A percentile compares a stretch with the other conserved stretches of the same genome.
phyloP scores from a whole-genome alignment of 2,329 filamentous ascomycete genomes.

The Ilyonectria robusta region DNA sequence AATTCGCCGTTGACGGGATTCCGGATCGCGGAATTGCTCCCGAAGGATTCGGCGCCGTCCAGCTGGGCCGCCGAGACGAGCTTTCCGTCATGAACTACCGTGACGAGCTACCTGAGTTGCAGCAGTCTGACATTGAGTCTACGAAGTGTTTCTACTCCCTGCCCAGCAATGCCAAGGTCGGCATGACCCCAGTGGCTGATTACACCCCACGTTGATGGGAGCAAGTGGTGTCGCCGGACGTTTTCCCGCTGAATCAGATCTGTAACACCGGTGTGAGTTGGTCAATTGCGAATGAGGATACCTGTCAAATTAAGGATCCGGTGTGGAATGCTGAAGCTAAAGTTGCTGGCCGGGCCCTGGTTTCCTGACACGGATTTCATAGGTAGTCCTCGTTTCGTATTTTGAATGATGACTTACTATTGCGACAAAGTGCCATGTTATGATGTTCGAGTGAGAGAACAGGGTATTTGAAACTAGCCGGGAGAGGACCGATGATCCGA shows the following conservation, averaged over 20 bases:
- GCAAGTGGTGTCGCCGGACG: not conserved
- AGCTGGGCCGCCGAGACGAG: not conserved
- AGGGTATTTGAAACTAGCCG: not conserved
- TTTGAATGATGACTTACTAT: too few species aligned
- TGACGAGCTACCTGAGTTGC: slow-evolving; percentile 2
- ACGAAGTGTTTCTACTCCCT: slow-evolving; percentile 10
- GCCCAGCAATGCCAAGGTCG: not conserved
- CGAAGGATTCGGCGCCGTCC: not conserved
- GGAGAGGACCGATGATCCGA: too few species aligned
- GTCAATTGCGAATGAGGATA: too few species aligned
- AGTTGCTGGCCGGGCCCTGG: too few species aligned
- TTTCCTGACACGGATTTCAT: too few species aligned
- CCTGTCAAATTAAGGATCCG: too few species aligned
- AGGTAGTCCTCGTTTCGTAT: too few species aligned
- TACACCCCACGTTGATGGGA: slow-evolving; percentile 4
- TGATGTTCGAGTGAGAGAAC: not conserved
- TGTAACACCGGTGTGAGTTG: too few species aligned
- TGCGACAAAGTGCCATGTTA: not conserved
- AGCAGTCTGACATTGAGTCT: slow-evolving; percentile 12
- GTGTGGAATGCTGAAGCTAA: too few species aligned
- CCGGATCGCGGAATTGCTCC: not conserved
- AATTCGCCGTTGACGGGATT: slow-evolving; percentile 8
- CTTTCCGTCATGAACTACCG: slow-evolving; percentile 15
- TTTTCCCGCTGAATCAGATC: too few species aligned
- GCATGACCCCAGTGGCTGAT: not conserved